phyloP scores from a whole-genome alignment of 352 stramenopile genomes.

The Lagenidium giganteum region DNA sequence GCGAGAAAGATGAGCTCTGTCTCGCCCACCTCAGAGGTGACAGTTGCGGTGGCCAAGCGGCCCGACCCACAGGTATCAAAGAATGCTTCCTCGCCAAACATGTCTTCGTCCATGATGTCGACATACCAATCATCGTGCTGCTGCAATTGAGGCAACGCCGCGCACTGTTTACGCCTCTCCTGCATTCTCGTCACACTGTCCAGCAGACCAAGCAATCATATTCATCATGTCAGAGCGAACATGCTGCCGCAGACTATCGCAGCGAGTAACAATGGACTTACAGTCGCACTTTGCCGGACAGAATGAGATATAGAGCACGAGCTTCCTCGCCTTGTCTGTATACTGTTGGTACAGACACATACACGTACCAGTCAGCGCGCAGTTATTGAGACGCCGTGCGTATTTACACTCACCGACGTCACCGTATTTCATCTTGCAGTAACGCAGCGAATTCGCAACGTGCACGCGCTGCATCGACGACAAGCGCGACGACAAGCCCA shows the following conservation, averaged over 20 bases:
- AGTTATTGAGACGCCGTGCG: no score
- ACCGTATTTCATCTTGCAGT: conserved; percentile 15
- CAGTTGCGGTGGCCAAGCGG: conserved; percentile 21
- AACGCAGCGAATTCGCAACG: conserved; percentile 17
- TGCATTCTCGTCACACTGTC: no score
- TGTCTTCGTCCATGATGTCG: conserved; percentile 27
- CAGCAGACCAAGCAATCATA: no score
- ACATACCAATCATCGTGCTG: no score
- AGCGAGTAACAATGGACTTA: no score
- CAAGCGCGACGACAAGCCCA: conserved; percentile 17
- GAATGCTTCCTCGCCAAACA: conserved; percentile 40
- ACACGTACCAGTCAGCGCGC: background rate
- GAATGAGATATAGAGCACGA: conserved; percentile 24
- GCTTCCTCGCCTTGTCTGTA: conserved; percentile 24
- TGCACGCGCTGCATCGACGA: conserved; percentile 16
- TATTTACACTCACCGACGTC: conserved; percentile 11
- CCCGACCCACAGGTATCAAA: conserved; percentile 6
- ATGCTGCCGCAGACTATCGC: no score
- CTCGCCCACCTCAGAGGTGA: conserved; percentile 1
- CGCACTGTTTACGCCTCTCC: no score
- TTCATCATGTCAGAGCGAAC: no score
- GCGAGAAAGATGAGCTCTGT: conserved; percentile 15
- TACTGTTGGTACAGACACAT: conserved; percentile 11
- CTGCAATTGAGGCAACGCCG: no score
- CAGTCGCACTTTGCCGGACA: conserved; percentile 26